These are phyloP conservation scores for Pseudocercospora pini-densiflorae DNA, from an alignment of 2,329 filamentous ascomycete species.

Conservation along the genomic window DNA sequence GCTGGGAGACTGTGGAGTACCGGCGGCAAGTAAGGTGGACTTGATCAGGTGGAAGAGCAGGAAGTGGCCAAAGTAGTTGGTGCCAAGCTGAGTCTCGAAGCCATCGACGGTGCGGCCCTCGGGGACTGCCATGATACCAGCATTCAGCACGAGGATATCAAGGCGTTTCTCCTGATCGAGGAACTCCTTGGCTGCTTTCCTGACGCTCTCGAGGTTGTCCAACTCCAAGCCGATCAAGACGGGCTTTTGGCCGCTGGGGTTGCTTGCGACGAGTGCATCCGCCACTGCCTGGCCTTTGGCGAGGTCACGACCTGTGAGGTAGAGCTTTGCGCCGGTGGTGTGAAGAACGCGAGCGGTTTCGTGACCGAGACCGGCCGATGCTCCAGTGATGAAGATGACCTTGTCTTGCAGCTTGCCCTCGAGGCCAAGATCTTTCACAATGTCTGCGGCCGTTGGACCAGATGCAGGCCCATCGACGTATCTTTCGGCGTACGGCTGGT, in stretches of 20 bases:
- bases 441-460: conserved; percentile 35
- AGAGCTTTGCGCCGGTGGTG: conserved; percentile 52
- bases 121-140: conserved; percentile 16
- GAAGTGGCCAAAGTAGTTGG: conserved; percentile 60
- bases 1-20: conserved; percentile 40
- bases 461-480: conserved; percentile 30
- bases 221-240: conserved; percentile 7
- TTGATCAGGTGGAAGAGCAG: conserved; percentile 59
- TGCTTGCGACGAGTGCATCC: no score
- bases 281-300: conserved; percentile 42
- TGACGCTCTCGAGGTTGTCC: conserved; percentile 34
- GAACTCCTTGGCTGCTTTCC: conserved; percentile 35
- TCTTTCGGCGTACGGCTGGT: conserved; percentile 33
- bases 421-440: conserved; percentile 35
- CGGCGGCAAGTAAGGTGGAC: conserved; percentile 41
- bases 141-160: conserved; percentile 40
- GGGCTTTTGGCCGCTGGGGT: no score
- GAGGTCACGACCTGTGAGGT: conserved; percentile 50
- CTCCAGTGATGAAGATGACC: conserved; percentile 50
- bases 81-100: conserved; percentile 56
- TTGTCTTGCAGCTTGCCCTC: conserved; percentile 43
- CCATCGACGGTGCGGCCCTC: conserved; percentile 7
- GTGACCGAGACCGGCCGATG: conserved; percentile 50
- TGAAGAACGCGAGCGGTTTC: conserved; percentile 52
- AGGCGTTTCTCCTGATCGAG: conserved; percentile 42